Evolutionary conservation across 1,139 yeast species (phyloP), one percentile per base, ranked within the genome.

Genomic region (Lodderomyces metapsilosis): DNA sequence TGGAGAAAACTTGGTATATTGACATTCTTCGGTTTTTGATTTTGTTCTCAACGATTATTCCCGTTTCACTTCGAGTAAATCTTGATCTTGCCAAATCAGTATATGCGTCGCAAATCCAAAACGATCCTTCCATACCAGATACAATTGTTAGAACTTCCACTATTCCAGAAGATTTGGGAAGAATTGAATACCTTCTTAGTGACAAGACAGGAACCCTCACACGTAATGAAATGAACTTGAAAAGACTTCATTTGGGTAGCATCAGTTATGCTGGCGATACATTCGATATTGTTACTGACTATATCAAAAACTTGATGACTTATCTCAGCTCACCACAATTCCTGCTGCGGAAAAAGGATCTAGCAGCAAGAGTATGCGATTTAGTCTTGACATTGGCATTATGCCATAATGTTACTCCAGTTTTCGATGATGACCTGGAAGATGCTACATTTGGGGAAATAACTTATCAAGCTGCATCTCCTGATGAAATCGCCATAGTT

Each of bases 161-260:
- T 0, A 94, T 94, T 37, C 98, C 98, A 1, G 99, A 94, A 63
- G 99, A 94, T 64, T 70, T 94, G 50, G 99, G 99, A 12, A 75
- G 99, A 53, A 86, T 94, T 41, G 98, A 94, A 60, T 94, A 92
- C 60, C 67, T 94, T 43, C 71, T 94, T 36, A 84, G 92, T 49
- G 99, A 94, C 61, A 94, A 94, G 60, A 94, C 99, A 0, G 99
- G 99, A 18, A 94, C 99, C 0, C 73, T 94, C 51, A 94, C 99
- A 5, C 97, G 92, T 61, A 94, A 94, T 61, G 98, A 94, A 60
- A 94, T 94, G 99, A 96, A 89, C 57, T 71, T 94, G 77, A 89
- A 88, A 53, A 91, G 91, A 59, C 70, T 94, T 34, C 98, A 94
- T 59, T 71, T 94, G 34, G 98, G 98, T 6, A 76, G 92, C 0